Evolutionary conservation across 495 filamentous ascomycete species (phyloP), one percentile per base, ranked within the genome.

Genomic region (Penicillium nucicola): DNA sequence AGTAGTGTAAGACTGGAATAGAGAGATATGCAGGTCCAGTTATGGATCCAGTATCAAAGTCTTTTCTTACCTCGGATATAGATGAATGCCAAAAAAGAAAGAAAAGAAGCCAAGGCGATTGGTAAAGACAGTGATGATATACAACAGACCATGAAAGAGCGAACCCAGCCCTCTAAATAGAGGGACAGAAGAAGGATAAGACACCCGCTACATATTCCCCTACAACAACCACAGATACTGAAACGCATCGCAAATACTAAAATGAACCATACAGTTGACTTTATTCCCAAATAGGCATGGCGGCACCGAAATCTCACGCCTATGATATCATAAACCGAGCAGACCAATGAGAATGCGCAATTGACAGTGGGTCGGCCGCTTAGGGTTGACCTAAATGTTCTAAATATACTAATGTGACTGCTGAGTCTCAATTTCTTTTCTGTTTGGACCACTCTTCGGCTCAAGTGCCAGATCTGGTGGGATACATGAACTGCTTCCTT

Each of bases 281-380:
- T 50, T 50, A 36, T 61, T 48, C 49, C 55, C 50, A 13, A 57
- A 55, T 37, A 12, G 58, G 53, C 33, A 55, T 56, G 6, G 60
- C 52, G 48, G 18, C 40, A 23, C 20, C 42, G 14, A 11, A 34
- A 15, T 32, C 37, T 37, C 11, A 20, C 14, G 28, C 41, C 38
- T 12, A 50, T 64, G 61, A 64, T 34, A 50, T 64, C 61, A 64
- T 11, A 48, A 62, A 44, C 58, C 61, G 61, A 64, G 50, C 61
- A 2, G 52, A 35, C 61, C 55, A 62, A 64, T 48, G 34, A 51
- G 38, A 30, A n/a, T 23, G 2, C 12, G 6, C 1, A 0, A 2
- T 18, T 23, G 1, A 1, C 37, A 13, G 17, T 40, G 17, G 45
- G 18, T 36, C 38, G 5, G 38, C 39, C 23, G 18, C 22, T 48